phyloP scores from a whole-genome alignment of 352 stramenopile genomes.

The Lagenidium giganteum region DNA sequence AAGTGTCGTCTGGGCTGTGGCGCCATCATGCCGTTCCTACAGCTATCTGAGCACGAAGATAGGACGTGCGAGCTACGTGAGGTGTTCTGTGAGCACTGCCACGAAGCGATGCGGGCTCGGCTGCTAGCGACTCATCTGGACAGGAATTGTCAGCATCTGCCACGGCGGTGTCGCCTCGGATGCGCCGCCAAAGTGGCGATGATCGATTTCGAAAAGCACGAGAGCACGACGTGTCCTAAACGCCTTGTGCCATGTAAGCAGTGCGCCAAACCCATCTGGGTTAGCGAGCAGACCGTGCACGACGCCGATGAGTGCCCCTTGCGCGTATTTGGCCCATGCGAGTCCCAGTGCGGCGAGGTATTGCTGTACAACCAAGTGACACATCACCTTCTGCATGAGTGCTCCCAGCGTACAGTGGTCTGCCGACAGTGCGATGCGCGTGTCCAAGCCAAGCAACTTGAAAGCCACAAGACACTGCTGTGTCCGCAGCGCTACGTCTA shows the following conservation, averaged over 20 bases:
- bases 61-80: conserved; percentile 30
- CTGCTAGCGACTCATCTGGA: conserved; percentile 28
- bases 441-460: conserved; percentile 26
- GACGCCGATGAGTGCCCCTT: conserved; percentile 39
- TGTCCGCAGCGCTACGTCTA: conserved; percentile 45
- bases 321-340: conserved; percentile 41
- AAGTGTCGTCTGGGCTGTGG: conserved; percentile 56
- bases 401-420: conserved; percentile 31
- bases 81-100: conserved; percentile 53
- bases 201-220: conserved; percentile 23
- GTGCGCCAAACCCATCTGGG: conserved; percentile 44
- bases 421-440: conserved; percentile 44
- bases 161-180: conserved; percentile 47
- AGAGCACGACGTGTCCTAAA: conserved; percentile 45
- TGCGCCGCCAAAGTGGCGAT: conserved; percentile 25
- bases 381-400: conserved; percentile 55
- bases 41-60: conserved; percentile 51
- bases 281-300: conserved; percentile 37
- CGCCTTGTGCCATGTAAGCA: conserved; percentile 45
- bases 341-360: conserved; percentile 29
- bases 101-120: conserved; percentile 20
- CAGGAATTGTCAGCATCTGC: conserved; percentile 24
- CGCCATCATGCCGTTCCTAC: conserved; percentile 31
- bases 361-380: conserved; percentile 48
- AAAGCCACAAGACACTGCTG: conserved; percentile 35